Evolutionary conservation across 768 basidiomycete genomes (phyloP), one percentile per base, ranked within the genome.

Genomic region (Xerocomellus amylosporus): DNA sequence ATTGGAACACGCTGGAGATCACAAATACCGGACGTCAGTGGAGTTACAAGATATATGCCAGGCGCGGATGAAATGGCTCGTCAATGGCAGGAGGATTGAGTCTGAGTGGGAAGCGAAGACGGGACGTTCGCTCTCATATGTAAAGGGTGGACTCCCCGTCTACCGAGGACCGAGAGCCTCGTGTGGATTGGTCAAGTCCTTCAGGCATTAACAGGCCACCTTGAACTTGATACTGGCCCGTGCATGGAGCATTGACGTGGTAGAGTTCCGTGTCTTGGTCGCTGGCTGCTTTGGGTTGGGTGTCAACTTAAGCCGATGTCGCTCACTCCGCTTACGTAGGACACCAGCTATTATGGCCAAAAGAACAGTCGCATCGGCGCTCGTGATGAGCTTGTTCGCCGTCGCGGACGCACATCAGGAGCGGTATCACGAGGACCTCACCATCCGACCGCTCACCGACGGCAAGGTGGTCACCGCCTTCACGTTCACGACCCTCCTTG

Each of bases 401-500:
- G 3, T 53, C 37, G 56, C 58, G 10, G 43, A 39, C 17, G 19
- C 24, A n/a, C 38, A 26, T 1, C 44, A 47, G 8, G 79, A 80
- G 49, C 51, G 42, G 8, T 83, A 78, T 58, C 50, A 66, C 38
- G 87, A 89, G 70, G 63, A 73, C 24, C 76, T 89, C 14, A 66
- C 70, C 1, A 60, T 89, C 14, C 74, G 76, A 33, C 81, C 91
- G 1, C 79, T 97, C 33, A 75, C 79, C 7, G 90, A 98, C 67
- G 96, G 95, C 46, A 88, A 86, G 66, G 84, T 98, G 37, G 79
- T 82, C 0, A 81, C 92, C 2, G 79, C 79, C 30, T 97, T 98
- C 74, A 79, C 86, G 1, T 98, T 98, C 71, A 83, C 74, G 26
- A 90, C 88, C 0, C 54, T 83, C 13, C 67, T 87, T 45, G 71